Percentiles rank a stretch among this genome's conserved stretches.
Evolutionary conservation across 2,329 filamentous ascomycete genomes (phyloP).

Genomic region (Trichoderma afroharzianum): DNA sequence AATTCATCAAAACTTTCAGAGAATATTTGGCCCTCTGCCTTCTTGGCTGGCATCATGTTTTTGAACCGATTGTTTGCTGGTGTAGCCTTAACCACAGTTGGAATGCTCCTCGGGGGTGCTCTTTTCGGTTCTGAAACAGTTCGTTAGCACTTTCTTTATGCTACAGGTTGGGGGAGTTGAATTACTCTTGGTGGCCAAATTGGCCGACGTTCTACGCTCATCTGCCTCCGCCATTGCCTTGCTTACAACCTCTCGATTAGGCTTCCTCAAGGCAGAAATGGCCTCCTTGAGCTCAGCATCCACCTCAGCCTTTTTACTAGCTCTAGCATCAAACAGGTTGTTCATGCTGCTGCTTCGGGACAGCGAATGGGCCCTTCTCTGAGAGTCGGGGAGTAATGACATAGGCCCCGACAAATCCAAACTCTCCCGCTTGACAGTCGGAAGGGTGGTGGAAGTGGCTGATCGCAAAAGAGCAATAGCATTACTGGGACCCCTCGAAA

Average conservation of each 20-base stretch:
- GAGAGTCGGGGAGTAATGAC: constrained; percentile 28
- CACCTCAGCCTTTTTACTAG: constrained; percentile 62
- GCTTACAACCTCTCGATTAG: constrained; percentile 67
- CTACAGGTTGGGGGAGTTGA: constrained; percentile 22
- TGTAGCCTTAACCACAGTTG: constrained; percentile 52
- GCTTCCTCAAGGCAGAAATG: constrained; percentile 69
- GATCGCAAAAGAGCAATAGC: constrained; percentile 65
- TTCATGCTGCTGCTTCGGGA: constrained; percentile 46
- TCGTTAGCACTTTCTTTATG: not conserved
- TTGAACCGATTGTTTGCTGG: constrained; percentile 53
- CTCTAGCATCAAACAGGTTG: constrained; percentile 52
- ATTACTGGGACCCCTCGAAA: constrained; percentile 54
- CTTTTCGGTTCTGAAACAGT: not conserved
- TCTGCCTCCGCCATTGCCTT: constrained; percentile 64
- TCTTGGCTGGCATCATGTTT: constrained; percentile 41
- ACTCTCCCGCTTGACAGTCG: constrained; percentile 63
- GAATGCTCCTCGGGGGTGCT: constrained; percentile 36
- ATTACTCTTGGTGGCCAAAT: constrained; percentile 48
- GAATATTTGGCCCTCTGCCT: constrained; percentile 23
- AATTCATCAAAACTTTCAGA: constrained; percentile 28
- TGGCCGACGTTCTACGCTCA: constrained; percentile 54
- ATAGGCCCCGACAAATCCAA: constrained; percentile 52
- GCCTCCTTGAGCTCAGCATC: constrained; percentile 70
- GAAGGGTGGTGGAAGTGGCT: constrained; percentile 58
- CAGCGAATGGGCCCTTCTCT: constrained; percentile 38